Conservation (phyloP, 495 filamentous ascomycete species). For the Elaphomyces granulatus region DNA sequence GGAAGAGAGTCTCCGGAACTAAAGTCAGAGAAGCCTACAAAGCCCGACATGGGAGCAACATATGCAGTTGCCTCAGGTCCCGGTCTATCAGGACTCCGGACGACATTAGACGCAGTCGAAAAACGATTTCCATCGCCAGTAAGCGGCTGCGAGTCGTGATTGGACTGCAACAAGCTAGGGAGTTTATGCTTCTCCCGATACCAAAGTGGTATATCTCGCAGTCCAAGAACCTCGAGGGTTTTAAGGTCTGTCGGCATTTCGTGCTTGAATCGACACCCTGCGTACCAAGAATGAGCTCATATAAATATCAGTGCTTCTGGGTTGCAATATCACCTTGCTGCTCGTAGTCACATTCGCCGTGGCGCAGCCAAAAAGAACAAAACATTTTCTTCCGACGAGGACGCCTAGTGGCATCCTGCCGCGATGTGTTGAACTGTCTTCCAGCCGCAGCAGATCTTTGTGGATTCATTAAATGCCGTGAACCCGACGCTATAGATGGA, state of each 20-base stretch:
- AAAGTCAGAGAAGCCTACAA: too few species aligned
- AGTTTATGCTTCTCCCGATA: conserved; percentile 34
- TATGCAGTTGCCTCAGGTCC: too few species aligned
- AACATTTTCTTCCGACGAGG: conserved; percentile 71
- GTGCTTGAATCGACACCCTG: conserved; percentile 69
- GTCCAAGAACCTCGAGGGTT: conserved; percentile 48
- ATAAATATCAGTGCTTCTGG: background rate
- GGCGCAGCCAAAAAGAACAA: conserved; percentile 77
- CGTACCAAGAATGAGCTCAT: background rate
- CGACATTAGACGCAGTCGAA: too few species aligned
- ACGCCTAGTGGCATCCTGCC: too few species aligned
- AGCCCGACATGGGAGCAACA: too few species aligned
- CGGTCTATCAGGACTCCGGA: too few species aligned
- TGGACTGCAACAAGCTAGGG: conserved; percentile 19
- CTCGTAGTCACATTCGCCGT: conserved; percentile 68
- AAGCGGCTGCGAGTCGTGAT: background rate
- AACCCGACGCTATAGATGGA: too few species aligned
- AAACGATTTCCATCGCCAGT: too few species aligned
- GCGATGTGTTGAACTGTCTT: too few species aligned
- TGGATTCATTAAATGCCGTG: too few species aligned
- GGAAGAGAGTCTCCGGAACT: conserved; percentile 11
- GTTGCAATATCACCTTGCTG: conserved; percentile 42
- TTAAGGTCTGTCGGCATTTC: conserved; percentile 57
- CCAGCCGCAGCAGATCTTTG: too few species aligned
- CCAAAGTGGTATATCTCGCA: conserved; percentile 42